A percentile compares a stretch with the other conserved stretches of the same genome.
Evolutionary conservation across 2,329 filamentous ascomycete species (phyloP).

Genomic region (Penicillium sp.): DNA sequence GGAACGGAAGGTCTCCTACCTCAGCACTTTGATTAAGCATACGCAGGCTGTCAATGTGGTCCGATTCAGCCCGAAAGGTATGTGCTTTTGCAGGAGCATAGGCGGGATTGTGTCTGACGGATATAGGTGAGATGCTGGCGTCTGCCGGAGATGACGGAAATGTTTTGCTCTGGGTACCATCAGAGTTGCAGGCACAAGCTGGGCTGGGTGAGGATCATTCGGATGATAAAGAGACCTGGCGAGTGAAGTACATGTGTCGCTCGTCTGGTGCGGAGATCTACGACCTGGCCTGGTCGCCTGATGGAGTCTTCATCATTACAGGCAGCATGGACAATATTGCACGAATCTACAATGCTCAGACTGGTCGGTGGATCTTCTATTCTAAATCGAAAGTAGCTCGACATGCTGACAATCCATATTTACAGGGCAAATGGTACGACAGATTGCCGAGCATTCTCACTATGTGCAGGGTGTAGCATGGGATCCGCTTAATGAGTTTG

Average conservation of each 20-base stretch:
- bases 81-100: constrained; percentile 1
- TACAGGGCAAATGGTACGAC: constrained; percentile 68
- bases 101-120: constrained; percentile 23
- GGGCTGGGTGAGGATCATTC: constrained; percentile 76
- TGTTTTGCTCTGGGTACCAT: constrained; percentile 91
- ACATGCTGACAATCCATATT: constrained; percentile 24
- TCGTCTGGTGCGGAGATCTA: constrained; percentile 95
- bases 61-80: constrained; percentile 90
- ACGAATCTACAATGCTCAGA: constrained; percentile 90
- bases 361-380: constrained; percentile 57
- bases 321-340: constrained; percentile 99
- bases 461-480: constrained; percentile 98
- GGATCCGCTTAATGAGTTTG: constrained; percentile 97
- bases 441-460: constrained; percentile 95
- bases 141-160: constrained; percentile 97
- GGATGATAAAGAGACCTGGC: constrained; percentile 96
- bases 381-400: background rate
- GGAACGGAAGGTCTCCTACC: constrained; percentile 82
- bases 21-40: constrained; percentile 88
- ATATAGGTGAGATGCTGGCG: constrained; percentile 79
- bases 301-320: constrained; percentile 92
- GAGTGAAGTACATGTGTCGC: constrained; percentile 95
- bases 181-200: constrained; percentile 64
- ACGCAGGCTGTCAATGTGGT: constrained; percentile 98
- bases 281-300: constrained; percentile 98